Conservation (phyloP, 148 eudicot genomes). For the Chenopodium quinoa region DNA sequence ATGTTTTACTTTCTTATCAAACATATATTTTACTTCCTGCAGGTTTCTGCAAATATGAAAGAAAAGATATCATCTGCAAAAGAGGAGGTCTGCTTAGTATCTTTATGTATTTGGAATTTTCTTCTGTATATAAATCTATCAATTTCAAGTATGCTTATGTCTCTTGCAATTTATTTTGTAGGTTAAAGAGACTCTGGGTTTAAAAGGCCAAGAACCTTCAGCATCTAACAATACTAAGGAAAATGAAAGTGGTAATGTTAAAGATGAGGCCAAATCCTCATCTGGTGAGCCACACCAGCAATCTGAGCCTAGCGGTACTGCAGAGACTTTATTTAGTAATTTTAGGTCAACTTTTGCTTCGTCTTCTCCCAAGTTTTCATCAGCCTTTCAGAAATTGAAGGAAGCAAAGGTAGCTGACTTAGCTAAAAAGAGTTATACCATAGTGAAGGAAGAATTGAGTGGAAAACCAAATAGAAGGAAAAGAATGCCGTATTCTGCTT, state of each 20-base stretch:
- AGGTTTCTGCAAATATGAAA: constrained; percentile 78
- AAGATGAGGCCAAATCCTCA: constrained; percentile 29
- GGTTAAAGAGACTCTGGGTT: constrained; percentile 71
- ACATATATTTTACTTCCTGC: constrained; percentile 11
- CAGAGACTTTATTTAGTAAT: constrained; percentile 60
- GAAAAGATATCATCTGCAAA: constrained; percentile 81
- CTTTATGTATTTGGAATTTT: background rate
- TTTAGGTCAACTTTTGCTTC: constrained; percentile 58
- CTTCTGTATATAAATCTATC: background rate
- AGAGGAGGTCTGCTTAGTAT: constrained; percentile 59
- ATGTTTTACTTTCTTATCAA: background rate
- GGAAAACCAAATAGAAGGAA: constrained; percentile 68
- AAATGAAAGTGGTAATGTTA: constrained; percentile 21
- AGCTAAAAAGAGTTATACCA: constrained; percentile 74
- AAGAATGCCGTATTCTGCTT: constrained; percentile 45
- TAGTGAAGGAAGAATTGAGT: constrained; percentile 82
- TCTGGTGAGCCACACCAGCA: constrained; percentile 52
- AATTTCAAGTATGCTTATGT: constrained; percentile 8
- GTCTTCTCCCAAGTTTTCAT: constrained; percentile 60
- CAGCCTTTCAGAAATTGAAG: constrained; percentile 73
- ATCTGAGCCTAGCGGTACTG: constrained; percentile 43
- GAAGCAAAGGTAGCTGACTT: constrained; percentile 78
- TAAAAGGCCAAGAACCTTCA: constrained; percentile 60
- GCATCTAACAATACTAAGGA: constrained; percentile 32
- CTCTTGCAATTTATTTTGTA: constrained; percentile 22